Percentiles rank a stretch among this genome's conserved stretches.
Conservation (phyloP, 495 filamentous ascomycete genomes). For the Parathielavia hyrcaniae region DNA sequence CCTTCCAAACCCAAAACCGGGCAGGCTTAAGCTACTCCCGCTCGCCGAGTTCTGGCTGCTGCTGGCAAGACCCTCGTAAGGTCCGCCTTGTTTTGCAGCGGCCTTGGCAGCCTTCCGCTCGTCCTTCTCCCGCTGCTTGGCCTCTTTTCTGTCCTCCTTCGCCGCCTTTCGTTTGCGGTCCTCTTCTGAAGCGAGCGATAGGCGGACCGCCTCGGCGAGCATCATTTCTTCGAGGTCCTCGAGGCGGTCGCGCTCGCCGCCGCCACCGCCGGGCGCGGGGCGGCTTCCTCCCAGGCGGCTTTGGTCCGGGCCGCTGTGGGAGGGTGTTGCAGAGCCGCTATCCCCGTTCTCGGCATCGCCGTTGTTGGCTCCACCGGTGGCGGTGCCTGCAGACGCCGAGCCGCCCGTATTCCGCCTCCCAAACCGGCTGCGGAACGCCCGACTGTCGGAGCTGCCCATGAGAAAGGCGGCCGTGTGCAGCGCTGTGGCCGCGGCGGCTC, state of each 20-base stretch:
- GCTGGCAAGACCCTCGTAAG: slow-evolving; percentile 35
- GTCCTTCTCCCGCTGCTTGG: slow-evolving; percentile 77
- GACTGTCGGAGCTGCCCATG: slow-evolving; percentile 57
- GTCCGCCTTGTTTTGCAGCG: slow-evolving; percentile 49
- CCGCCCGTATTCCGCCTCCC: slow-evolving; percentile 45
- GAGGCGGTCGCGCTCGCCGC: slow-evolving; percentile 58
- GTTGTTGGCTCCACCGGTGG: slow-evolving; percentile 27
- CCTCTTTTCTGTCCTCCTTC: slow-evolving; percentile 58
- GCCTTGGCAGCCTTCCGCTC: slow-evolving; percentile 70
- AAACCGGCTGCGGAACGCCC: slow-evolving; percentile 42
- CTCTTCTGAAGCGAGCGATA: slow-evolving; percentile 85
- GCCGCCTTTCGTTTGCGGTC: slow-evolving; percentile 76
- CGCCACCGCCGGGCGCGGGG: slow-evolving; percentile 21
- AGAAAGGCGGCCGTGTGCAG: slow-evolving; percentile 92
- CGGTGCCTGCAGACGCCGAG: slow-evolving; percentile 28
- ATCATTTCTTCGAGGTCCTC: slow-evolving; percentile 96
- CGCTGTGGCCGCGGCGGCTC: slow-evolving; percentile 89
- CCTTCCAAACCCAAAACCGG: slow-evolving; percentile 42
- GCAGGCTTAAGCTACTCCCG: slow-evolving; percentile 47
- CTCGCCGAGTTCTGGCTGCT: slow-evolving; percentile 43
- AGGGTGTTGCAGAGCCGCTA: slow-evolving; percentile 25
- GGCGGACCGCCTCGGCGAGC: slow-evolving; percentile 91
- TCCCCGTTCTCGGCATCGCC: slow-evolving; percentile 31
- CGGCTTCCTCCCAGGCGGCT: slow-evolving; percentile 3
- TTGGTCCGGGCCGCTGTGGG: slow-evolving; percentile 26